Conservation (phyloP, 2,329 filamentous ascomycete species). For the Calonectria pteridis region DNA sequence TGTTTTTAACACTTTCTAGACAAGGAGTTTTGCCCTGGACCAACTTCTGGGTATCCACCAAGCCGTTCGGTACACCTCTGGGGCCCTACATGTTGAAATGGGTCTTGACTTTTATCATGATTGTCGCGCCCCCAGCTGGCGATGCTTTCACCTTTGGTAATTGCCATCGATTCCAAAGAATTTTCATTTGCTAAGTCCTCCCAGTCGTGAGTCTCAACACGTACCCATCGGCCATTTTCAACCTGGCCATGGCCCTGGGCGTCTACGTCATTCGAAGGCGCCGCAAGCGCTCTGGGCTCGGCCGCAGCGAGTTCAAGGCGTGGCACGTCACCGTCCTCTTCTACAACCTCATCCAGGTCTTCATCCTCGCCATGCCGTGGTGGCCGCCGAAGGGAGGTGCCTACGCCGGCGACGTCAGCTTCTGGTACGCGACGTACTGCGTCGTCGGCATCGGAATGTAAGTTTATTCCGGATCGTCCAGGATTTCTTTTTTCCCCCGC, state of each 20-base stretch:
- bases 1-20: slow-evolving; percentile 39
- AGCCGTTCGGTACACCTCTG: slow-evolving; percentile 69
- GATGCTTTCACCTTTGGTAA: slow-evolving; percentile 73
- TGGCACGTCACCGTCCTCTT: slow-evolving; percentile 72
- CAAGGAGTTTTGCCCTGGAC: slow-evolving; percentile 73
- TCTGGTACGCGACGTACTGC: slow-evolving; percentile 81
- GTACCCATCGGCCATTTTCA: slow-evolving; percentile 71
- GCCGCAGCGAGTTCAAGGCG: slow-evolving; percentile 64
- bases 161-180: neutral
- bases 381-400: slow-evolving; percentile 73
- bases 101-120: slow-evolving; percentile 69
- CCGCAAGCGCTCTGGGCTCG: slow-evolving; percentile 64
- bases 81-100: slow-evolving; percentile 71
- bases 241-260: slow-evolving; percentile 67
- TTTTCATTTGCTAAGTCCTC: neutral
- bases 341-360: slow-evolving; percentile 70
- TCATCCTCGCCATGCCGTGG: slow-evolving; percentile 78
- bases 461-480: slow-evolving; percentile 48
- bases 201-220: slow-evolving; percentile 69
- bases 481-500: neutral
- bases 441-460: slow-evolving; percentile 74
- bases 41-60: slow-evolving; percentile 71
- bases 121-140: slow-evolving; percentile 70
- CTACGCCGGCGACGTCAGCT: slow-evolving; percentile 74
- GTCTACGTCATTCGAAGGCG: slow-evolving; percentile 69